A percentile compares a stretch with the other conserved stretches of the same genome.
Conservation (phyloP, 116 monocot genomes). For the Iris pallida region DNA sequence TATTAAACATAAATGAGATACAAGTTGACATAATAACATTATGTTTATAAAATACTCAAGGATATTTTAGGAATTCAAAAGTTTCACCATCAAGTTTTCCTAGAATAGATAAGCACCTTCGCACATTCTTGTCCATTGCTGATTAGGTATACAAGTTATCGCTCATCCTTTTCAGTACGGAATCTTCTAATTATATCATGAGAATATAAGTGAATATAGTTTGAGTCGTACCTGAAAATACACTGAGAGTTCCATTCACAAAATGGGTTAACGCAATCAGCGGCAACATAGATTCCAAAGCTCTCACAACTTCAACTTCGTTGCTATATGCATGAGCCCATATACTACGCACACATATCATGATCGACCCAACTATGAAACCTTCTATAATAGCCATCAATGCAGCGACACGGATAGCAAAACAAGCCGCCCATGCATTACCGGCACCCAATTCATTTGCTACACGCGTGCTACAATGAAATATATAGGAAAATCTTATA, state of each 20-base stretch:
- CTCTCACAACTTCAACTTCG: neutral
- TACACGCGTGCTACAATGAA: neutral
- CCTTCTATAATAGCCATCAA: slow-evolving; percentile 4
- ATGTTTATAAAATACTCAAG: too few relatives aligned
- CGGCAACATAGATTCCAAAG: slow-evolving; percentile 7
- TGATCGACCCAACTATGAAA: neutral
- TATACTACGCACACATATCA: neutral
- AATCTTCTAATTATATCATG: too few relatives aligned
- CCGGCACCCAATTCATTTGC: slow-evolving; percentile 5
- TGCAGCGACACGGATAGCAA: neutral
- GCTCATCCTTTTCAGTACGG: too few relatives aligned
- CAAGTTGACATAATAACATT: too few relatives aligned
- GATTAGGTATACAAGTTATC: too few relatives aligned
- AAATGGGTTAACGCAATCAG: slow-evolving; percentile 9
- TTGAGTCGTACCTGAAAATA: slow-evolving; percentile 4
- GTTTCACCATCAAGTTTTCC: too few relatives aligned
- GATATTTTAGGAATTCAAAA: too few relatives aligned
- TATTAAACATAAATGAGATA: too few relatives aligned
- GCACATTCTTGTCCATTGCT: too few relatives aligned
- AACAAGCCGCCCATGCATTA: slow-evolving; percentile 1
- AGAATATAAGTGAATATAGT: too few relatives aligned
- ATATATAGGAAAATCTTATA: neutral
- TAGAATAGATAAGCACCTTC: too few relatives aligned
- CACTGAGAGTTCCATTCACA: slow-evolving; percentile 9
- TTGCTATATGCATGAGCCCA: slow-evolving; percentile 16